These are phyloP conservation scores for Mortierella polycephala DNA, from an alignment of 371 early-diverging fungal species.

Conservation along the genomic window DNA sequence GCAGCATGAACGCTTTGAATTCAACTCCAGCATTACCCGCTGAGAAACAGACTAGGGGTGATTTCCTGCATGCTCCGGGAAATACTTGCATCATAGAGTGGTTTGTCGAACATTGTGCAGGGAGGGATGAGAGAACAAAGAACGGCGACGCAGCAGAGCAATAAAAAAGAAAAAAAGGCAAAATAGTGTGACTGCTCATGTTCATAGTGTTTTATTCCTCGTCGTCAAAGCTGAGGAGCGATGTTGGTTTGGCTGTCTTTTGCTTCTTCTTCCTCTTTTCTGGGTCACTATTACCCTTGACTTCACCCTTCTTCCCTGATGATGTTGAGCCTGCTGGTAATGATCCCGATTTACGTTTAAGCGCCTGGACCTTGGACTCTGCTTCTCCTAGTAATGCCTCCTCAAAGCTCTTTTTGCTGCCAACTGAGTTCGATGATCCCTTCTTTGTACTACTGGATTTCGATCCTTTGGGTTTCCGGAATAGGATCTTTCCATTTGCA, in stretches of 20 bases:
- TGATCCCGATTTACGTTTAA: constrained; percentile 30
- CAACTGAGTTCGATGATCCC: neutral
- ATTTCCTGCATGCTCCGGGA: constrained; percentile 56
- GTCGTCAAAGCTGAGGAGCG: constrained; percentile 42
- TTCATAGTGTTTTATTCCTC: constrained; percentile 19
- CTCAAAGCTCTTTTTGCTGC: constrained; percentile 29
- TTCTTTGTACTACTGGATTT: constrained; percentile 3
- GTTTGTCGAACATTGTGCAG: neutral
- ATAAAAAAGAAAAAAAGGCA: no score
- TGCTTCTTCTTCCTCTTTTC: constrained; percentile 53
- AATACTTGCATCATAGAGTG: constrained; percentile 8
- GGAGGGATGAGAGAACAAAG: no score
- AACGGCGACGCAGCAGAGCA: no score
- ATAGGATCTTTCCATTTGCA: constrained; percentile 48
- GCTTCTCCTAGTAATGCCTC: constrained; percentile 23
- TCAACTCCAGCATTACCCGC: constrained; percentile 53
- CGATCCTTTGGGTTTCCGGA: constrained; percentile 38
- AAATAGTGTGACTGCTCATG: no score
- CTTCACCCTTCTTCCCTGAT: constrained; percentile 5
- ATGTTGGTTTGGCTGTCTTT: constrained; percentile 26
- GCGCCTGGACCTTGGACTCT: constrained; percentile 12
- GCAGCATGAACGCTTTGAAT: neutral
- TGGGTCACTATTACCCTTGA: neutral
- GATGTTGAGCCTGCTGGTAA: neutral
- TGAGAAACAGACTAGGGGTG: constrained; percentile 59